Evolutionary conservation across 345 rosid species (phyloP), one percentile per base, ranked within the genome.

Genomic region (Tarenaya hassleriana): DNA sequence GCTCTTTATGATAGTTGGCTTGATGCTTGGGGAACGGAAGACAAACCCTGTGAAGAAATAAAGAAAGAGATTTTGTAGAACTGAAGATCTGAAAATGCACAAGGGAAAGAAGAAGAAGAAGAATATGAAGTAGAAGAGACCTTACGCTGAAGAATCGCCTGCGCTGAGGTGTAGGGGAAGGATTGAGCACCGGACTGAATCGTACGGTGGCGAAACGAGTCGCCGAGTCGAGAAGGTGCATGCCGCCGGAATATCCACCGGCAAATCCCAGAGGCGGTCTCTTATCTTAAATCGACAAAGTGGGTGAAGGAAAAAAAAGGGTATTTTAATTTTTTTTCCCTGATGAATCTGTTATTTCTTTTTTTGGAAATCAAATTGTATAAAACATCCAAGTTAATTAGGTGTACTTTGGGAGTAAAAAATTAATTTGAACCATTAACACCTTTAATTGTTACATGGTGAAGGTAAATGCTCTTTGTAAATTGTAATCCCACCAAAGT

Each of bases 1-100:
- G 83, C 69, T 90, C 96, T 57, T 55, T 70, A 49, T 73, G 77
- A 45, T 82, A 90, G 70, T 74, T 79, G 7, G 89, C 85, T 56
- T 73, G 78, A 46, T 74, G 74, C 48, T 58, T 76, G 0, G 78
- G 73, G 46, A 79, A 80, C 13, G 97, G 94, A 49, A 84, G 80
- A 47, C 69, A 71, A 38, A 82, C 68, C 73, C 83, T 76, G 74
- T 32, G 59, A 69, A 55, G 1, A 29, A 8, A n/a, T 13, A 16
- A 9, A 29, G 34, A 18, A 19, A 13, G 3, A 24, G 29, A 37
- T 5, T 24, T 24, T 9, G 8, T 29, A 24, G 42, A 24, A 24
- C 29, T 24, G 5, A 24, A 24, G 29, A 24, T 24, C 29, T 24
- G 29, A 57, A n/a, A 50, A 9, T 4, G 6, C 16, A 20, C 19